Evolutionary conservation across 176 grass and related monocot species (phyloP), one percentile per base, ranked within the genome.

Genomic region (Pontederia crassipes): DNA sequence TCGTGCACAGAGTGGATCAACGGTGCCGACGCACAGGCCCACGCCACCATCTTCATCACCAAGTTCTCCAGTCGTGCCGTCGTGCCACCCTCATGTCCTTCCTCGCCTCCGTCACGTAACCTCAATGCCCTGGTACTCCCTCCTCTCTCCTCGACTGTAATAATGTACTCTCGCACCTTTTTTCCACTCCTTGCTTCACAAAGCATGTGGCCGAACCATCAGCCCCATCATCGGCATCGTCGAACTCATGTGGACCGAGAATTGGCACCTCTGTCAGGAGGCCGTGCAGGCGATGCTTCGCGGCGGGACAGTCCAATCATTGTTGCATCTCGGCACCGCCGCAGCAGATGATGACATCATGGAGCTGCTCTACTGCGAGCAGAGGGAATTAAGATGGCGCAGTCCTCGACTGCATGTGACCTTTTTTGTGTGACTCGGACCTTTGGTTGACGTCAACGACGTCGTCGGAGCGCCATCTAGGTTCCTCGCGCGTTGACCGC

Each of bases 21-120:
- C 4, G 67, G 46, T 24, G 59, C 84, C 16, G 85, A 86, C 11
- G 81, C 94, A 8, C 94, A 98, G 71, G 94, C 81, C 48, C 76
- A 93, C 80, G 94, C 94, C 82, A 98, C 88, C 26, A 71, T 92
- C 58, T 98, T 98, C 70, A 84, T 83, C 59, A 84, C 94, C 71
- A 98, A 98, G 77, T 93, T 93, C 79, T 88, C 93, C 0, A 24
- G 20, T 1, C 20, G 20, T 24, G 20, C 20, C 47, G 94, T 64
- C 88, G 94, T 17, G 88, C 94, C 10, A 88, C 87, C 0, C 82
- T 98, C 54, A 74, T 93, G 55, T 82, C 94, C 62, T 90, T 98
- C 88, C 75, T 98, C 85, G 81, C 82, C 54, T 82, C 88, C 61
- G 94, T 92, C 40, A 74, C 94, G 17, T 67, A 86, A 7, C 40